A percentile compares a stretch with the other conserved stretches of the same genome.
Evolutionary conservation across 2,329 filamentous ascomycete genomes (phyloP).

Genomic region (Penicillium palitans): DNA sequence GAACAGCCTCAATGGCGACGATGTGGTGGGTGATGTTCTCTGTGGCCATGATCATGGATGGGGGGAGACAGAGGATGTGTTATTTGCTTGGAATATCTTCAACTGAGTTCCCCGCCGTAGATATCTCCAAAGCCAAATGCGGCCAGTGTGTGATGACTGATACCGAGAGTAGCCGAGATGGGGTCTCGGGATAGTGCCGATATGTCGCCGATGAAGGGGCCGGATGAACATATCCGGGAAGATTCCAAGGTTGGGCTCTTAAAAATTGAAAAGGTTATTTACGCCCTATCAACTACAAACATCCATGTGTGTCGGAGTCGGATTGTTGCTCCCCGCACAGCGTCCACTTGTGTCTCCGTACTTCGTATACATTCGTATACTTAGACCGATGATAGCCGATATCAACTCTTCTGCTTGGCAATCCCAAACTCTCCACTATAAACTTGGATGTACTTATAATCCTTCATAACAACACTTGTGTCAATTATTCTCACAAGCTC

Average conservation of each 20-base stretch:
- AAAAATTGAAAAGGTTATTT: background rate
- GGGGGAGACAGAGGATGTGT: background rate
- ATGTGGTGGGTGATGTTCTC: conserved; percentile 43
- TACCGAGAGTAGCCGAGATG: conserved; percentile 7
- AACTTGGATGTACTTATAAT: background rate
- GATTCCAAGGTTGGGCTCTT: background rate
- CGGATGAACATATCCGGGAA: background rate
- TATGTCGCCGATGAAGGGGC: background rate
- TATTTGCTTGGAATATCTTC: background rate
- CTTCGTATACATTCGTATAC: no score
- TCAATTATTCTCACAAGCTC: background rate
- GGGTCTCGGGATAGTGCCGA: background rate
- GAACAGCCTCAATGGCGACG: conserved; percentile 50
- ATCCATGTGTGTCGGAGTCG: background rate
- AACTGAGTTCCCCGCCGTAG: background rate
- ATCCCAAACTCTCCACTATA: background rate
- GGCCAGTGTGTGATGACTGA: background rate
- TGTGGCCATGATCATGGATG: conserved; percentile 1
- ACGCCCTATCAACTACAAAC: background rate
- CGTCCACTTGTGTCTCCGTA: background rate
- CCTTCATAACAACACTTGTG: background rate
- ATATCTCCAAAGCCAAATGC: background rate
- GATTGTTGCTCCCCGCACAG: background rate
- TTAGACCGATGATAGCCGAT: conserved; percentile 1
- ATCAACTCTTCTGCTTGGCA: background rate